Conservation (phyloP, 805 yeast genomes). For the Schwanniomyces polymorphus region DNA sequence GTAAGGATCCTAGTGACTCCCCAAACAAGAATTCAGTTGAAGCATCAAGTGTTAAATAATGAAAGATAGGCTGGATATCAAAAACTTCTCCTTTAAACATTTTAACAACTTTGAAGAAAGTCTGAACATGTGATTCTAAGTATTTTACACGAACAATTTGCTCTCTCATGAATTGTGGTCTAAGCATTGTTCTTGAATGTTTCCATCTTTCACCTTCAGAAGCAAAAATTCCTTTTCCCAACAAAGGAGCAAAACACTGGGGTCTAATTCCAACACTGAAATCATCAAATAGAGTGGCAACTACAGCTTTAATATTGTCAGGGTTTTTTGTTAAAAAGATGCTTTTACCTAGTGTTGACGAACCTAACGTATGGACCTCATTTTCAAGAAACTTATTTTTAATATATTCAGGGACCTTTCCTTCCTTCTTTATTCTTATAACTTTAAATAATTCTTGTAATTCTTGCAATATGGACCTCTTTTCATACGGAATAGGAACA, state of each 20-base stretch:
- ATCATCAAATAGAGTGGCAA: conserved; percentile 39
- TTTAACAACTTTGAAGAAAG: conserved; percentile 23
- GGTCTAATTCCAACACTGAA: conserved; percentile 34
- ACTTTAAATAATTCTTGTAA: not conserved
- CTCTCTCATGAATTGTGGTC: conserved; percentile 41
- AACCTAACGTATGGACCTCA: conserved; percentile 5
- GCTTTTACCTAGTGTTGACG: conserved; percentile 10
- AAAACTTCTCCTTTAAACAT: conserved; percentile 20
- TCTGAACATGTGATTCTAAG: conserved; percentile 31
- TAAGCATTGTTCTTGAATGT: conserved; percentile 33
- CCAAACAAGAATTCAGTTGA: conserved; percentile 45
- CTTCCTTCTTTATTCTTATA: conserved; percentile 9
- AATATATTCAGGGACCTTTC: conserved; percentile 12
- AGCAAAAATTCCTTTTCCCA: conserved; percentile 41
- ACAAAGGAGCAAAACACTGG: conserved; percentile 27
- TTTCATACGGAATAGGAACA: not conserved
- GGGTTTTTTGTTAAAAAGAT: conserved; percentile 30
- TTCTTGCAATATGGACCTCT: not conserved
- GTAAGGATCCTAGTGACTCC: conserved; percentile 29
- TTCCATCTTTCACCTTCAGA: conserved; percentile 40
- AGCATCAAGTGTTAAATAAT: conserved; percentile 37
- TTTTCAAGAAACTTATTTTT: conserved; percentile 5
- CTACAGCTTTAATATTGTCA: conserved; percentile 36
- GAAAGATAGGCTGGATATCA: conserved; percentile 34
- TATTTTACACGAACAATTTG: conserved; percentile 34